Evolutionary conservation across 179 eudicot species (phyloP).

Genomic region (Amaranthus tricolor): DNA sequence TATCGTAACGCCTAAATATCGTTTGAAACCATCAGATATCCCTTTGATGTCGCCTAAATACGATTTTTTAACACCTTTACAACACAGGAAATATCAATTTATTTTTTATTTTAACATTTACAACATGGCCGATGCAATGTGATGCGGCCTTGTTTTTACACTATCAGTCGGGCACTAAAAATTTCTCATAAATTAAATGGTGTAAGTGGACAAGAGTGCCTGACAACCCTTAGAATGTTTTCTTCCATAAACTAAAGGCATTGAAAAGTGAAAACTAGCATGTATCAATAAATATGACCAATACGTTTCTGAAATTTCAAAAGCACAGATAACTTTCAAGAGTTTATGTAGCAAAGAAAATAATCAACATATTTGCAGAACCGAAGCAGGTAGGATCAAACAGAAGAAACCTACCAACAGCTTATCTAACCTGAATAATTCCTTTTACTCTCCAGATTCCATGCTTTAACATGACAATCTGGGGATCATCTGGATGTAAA

Average conservation of each 20-base stretch:
- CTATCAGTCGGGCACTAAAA: neutral
- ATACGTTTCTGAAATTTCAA: neutral
- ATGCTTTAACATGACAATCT: slow-evolving; percentile 42
- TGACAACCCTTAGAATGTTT: too few relatives aligned
- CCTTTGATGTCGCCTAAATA: too few relatives aligned
- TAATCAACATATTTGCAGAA: neutral
- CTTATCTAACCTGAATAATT: slow-evolving; percentile 39
- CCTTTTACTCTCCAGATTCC: slow-evolving; percentile 52
- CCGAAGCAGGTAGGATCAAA: neutral
- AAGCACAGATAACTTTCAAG: neutral
- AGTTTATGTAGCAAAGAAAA: neutral
- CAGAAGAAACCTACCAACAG: slow-evolving; percentile 6
- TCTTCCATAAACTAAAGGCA: neutral
- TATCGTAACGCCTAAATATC: too few relatives aligned
- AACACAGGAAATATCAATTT: too few relatives aligned
- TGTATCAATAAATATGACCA: neutral
- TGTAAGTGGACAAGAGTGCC: neutral
- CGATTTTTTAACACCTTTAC: too few relatives aligned
- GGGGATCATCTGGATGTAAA: slow-evolving; percentile 41
- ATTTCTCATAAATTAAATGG: neutral
- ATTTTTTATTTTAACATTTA: too few relatives aligned
- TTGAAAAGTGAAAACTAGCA: too few relatives aligned
- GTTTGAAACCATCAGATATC: too few relatives aligned
- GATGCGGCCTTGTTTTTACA: too few relatives aligned
- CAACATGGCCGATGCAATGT: too few relatives aligned